These are phyloP conservation scores for Nectriaceae sp. DNA, from an alignment of 2,329 filamentous ascomycete genomes.

Conservation along the genomic window DNA sequence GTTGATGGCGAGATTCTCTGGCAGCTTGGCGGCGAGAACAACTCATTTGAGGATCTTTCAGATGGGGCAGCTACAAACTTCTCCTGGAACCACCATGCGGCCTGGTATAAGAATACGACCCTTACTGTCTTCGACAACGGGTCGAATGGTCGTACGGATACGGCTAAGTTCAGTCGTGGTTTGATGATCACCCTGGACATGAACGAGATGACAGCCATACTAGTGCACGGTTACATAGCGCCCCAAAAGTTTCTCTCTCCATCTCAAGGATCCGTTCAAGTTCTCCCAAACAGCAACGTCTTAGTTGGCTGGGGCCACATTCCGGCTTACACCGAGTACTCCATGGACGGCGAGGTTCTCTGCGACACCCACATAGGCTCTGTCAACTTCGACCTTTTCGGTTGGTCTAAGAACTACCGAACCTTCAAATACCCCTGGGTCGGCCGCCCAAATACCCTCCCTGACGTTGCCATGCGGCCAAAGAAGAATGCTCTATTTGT, in stretches of 20 bases:
- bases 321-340: constrained; percentile 49
- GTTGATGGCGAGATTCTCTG: constrained; percentile 51
- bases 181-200: constrained; percentile 30
- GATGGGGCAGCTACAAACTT: constrained; percentile 39
- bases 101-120: constrained; percentile 51
- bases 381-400: constrained; percentile 34
- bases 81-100: constrained; percentile 54
- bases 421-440: constrained; percentile 56
- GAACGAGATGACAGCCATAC: constrained; percentile 22
- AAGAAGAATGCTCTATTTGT: constrained; percentile 41
- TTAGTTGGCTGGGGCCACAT: constrained; percentile 59
- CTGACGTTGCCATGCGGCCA: constrained; percentile 24
- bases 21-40: constrained; percentile 52
- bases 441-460: constrained; percentile 39
- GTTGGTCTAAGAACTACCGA: constrained; percentile 53
- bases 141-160: constrained; percentile 20
- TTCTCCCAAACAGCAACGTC: constrained; percentile 54
- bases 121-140: constrained; percentile 45
- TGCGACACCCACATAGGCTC: constrained; percentile 53
- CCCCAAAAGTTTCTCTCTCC: constrained; percentile 47
- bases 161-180: constrained; percentile 20
- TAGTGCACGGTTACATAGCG: constrained; percentile 46
- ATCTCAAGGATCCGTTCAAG: constrained; percentile 48
- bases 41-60: constrained; percentile 36
- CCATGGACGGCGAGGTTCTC: constrained; percentile 48